These are phyloP conservation scores for Apophysomyces variabilis DNA, from an alignment of 371 early-diverging fungal genomes.

Conservation along the genomic window DNA sequence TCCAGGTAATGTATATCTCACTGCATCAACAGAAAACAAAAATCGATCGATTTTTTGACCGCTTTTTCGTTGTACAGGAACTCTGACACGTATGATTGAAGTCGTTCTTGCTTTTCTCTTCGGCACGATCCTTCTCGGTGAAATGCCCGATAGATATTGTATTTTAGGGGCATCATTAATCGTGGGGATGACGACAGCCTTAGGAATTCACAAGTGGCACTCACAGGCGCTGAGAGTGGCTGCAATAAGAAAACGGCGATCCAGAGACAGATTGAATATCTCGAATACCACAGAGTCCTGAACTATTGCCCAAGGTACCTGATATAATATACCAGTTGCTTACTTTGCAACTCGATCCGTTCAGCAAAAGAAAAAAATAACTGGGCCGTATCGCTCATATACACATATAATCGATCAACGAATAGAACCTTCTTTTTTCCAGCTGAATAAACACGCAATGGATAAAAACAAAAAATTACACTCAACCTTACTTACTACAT, in stretches of 20 bases:
- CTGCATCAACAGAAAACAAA: not conserved
- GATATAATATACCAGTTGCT: not conserved
- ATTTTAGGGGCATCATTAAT: conserved; percentile 71
- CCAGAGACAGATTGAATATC: not conserved
- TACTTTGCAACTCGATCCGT: not conserved
- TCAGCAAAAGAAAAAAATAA: not conserved
- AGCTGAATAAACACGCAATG: not conserved
- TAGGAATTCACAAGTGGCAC: conserved; percentile 68
- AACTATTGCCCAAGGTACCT: not conserved
- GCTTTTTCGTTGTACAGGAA: conserved; percentile 28
- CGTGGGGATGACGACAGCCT: conserved; percentile 66
- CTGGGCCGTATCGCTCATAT: not conserved
- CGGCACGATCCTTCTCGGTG: conserved; percentile 71
- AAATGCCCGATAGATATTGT: conserved; percentile 60
- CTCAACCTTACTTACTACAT: conserved; percentile 6
- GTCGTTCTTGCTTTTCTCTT: conserved; percentile 82
- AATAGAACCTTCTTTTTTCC: too few species aligned
- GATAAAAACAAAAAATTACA: conserved; percentile 4
- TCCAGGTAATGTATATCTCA: conserved; percentile 42
- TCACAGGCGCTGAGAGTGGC: conserved; percentile 1
- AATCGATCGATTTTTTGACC: not conserved
- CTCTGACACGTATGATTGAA: conserved; percentile 82
- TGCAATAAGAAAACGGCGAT: conserved; percentile 8
- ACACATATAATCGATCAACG: too few species aligned
- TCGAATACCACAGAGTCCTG: not conserved